A percentile compares a stretch with the other conserved stretches of the same genome.
phyloP scores from a whole-genome alignment of 2,329 filamentous ascomycete genomes.

The Xylaria sp. region DNA sequence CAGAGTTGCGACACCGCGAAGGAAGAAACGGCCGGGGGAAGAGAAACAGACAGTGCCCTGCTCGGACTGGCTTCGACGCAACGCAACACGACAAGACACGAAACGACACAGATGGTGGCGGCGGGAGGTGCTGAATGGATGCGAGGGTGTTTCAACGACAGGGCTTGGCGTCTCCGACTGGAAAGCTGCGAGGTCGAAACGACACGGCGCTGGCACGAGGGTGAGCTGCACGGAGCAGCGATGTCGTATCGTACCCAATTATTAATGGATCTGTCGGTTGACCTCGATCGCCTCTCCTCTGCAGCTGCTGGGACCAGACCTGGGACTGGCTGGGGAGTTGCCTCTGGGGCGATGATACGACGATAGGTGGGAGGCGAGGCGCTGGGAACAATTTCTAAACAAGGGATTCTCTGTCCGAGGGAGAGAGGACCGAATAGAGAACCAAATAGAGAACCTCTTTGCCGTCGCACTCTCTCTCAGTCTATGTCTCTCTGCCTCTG shows the following conservation, averaged over 20 bases:
- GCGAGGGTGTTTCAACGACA: slow-evolving; percentile 34
- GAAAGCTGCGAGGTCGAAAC: slow-evolving; percentile 38
- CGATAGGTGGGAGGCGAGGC: slow-evolving; percentile 2
- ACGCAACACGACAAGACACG: slow-evolving; percentile 14
- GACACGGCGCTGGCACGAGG: slow-evolving; percentile 27
- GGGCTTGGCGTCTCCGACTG: slow-evolving; percentile 32
- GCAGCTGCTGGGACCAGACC: slow-evolving; percentile 18
- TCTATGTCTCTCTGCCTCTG: no score
- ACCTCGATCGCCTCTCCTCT: slow-evolving; percentile 10
- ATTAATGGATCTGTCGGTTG: background rate
- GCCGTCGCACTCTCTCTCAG: background rate
- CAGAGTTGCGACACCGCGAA: slow-evolving; percentile 4
- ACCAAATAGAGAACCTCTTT: background rate
- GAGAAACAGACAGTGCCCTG: slow-evolving; percentile 1
- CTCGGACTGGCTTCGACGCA: slow-evolving; percentile 20
- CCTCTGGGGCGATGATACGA: slow-evolving; percentile 1
- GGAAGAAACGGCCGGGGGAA: slow-evolving; percentile 7
- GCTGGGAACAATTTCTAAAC: slow-evolving; percentile 4
- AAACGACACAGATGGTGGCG: slow-evolving; percentile 14
- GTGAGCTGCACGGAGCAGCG: background rate
- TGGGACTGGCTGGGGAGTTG: no score
- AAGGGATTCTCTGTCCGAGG: slow-evolving; percentile 7
- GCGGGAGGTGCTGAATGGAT: slow-evolving; percentile 21
- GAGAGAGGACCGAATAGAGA: no score
- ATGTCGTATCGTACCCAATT: slow-evolving; percentile 1